Conservation (phyloP, 108 stramenopile species). For the Cyclostephanos invisitatus region DNA sequence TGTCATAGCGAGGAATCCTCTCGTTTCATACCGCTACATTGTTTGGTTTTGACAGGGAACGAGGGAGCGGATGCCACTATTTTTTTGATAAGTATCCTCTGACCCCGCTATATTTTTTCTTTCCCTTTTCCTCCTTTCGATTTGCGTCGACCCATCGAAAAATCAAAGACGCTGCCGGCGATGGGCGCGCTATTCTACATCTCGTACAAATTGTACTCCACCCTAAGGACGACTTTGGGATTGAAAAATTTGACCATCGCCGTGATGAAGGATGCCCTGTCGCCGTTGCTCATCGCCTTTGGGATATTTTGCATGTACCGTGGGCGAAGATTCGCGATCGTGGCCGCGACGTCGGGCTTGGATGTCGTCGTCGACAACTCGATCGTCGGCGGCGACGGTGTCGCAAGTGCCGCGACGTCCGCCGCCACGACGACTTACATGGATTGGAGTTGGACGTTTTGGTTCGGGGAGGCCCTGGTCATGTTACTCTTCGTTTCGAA, state of each 20-base stretch:
- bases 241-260: slow-evolving; percentile 5
- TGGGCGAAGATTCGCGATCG: slow-evolving; percentile 32
- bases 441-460: slow-evolving; percentile 57
- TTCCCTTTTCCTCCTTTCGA: too few relatives aligned
- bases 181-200: slow-evolving; percentile 60
- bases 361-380: background rate
- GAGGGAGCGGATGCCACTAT: too few relatives aligned
- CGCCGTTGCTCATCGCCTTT: slow-evolving; percentile 62
- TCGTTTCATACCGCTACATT: too few relatives aligned
- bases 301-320: slow-evolving; percentile 79
- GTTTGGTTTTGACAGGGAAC: too few relatives aligned
- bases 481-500: slow-evolving; percentile 81
- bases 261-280: slow-evolving; percentile 45
- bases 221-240: slow-evolving; percentile 8
- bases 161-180: slow-evolving; percentile 46
- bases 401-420: background rate
- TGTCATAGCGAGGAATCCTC: too few relatives aligned
- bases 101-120: too few relatives aligned
- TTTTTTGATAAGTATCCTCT: too few relatives aligned
- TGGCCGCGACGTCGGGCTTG: background rate
- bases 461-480: slow-evolving; percentile 77
- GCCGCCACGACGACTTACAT: slow-evolving; percentile 6
- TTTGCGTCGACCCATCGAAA: too few relatives aligned
- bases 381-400: background rate
- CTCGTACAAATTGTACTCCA: slow-evolving; percentile 52